phyloP scores from a whole-genome alignment of 225 moss, liverwort and hornwort genomes.

The Thuidium tamariscinum region DNA sequence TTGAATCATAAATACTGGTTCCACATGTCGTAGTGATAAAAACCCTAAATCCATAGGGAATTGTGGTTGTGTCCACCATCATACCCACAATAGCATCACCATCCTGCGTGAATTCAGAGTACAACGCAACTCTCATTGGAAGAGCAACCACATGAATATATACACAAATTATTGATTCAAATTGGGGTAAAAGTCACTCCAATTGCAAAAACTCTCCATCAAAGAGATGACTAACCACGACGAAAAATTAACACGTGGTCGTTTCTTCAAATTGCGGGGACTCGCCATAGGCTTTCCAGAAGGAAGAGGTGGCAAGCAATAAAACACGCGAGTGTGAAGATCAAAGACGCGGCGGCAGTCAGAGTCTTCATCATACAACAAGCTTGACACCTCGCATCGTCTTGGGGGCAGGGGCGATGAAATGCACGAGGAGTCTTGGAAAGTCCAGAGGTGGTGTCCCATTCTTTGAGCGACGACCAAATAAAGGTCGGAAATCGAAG shows the following conservation, averaged over 20 bases:
- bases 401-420: neutral
- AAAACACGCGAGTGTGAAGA: too few relatives aligned
- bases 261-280: too few relatives aligned
- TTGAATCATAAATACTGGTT: neutral
- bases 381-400: neutral
- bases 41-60: neutral
- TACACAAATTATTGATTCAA: neutral
- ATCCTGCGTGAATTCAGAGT: neutral
- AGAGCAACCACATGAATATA: neutral
- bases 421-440: too few relatives aligned
- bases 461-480: neutral
- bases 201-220: neutral
- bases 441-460: neutral
- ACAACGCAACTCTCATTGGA: neutral
- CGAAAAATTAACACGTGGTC: too few relatives aligned
- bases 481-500: neutral
- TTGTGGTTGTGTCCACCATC: neutral
- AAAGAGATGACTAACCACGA: neutral
- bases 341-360: too few relatives aligned
- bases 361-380: neutral
- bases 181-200: neutral
- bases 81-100: neutral
- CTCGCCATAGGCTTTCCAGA: neutral
- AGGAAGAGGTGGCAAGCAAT: too few relatives aligned
- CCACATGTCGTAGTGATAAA: neutral